These are phyloP conservation scores for Adansonia digitata DNA, from an alignment of 345 rosid species.

Conservation along the genomic window DNA sequence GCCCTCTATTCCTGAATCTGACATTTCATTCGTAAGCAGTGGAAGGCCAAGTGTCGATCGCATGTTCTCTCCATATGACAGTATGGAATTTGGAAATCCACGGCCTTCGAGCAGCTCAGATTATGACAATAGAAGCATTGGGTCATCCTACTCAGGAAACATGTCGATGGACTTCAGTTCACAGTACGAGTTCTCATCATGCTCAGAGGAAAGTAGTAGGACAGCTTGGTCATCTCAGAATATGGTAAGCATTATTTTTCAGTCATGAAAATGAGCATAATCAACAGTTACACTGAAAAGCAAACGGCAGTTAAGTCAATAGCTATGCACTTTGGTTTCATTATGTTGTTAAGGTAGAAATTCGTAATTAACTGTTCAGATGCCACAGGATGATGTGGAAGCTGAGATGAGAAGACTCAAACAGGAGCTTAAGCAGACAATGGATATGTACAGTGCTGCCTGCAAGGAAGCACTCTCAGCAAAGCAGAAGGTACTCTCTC, in stretches of 20 bases:
- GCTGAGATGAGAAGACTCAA: constrained; percentile 78
- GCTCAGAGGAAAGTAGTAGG: constrained; percentile 39
- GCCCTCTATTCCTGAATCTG: constrained; percentile 44
- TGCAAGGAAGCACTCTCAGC: constrained; percentile 75
- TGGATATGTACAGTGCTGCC: constrained; percentile 68
- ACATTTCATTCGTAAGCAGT: constrained; percentile 71
- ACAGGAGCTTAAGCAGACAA: constrained; percentile 66
- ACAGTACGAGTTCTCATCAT: constrained; percentile 33
- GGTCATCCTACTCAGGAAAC: constrained; percentile 35
- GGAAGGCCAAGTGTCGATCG: constrained; percentile 54
- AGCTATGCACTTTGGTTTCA: not conserved
- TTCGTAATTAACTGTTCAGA: constrained; percentile 1
- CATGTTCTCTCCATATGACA: constrained; percentile 38
- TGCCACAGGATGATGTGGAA: constrained; percentile 67
- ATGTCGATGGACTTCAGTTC: constrained; percentile 43
- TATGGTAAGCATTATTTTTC: constrained; percentile 30
- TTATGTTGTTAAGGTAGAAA: not conserved
- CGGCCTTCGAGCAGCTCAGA: constrained; percentile 45
- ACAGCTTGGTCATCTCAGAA: constrained; percentile 36
- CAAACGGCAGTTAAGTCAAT: not conserved
- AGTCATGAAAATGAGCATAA: not conserved
- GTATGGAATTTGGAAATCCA: constrained; percentile 27
- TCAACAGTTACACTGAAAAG: not conserved
- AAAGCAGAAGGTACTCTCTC: constrained; percentile 53
- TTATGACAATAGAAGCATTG: constrained; percentile 34